These are phyloP conservation scores for Eucalyptus lansdowneana DNA, from an alignment of 345 rosid species.

Conservation along the genomic window DNA sequence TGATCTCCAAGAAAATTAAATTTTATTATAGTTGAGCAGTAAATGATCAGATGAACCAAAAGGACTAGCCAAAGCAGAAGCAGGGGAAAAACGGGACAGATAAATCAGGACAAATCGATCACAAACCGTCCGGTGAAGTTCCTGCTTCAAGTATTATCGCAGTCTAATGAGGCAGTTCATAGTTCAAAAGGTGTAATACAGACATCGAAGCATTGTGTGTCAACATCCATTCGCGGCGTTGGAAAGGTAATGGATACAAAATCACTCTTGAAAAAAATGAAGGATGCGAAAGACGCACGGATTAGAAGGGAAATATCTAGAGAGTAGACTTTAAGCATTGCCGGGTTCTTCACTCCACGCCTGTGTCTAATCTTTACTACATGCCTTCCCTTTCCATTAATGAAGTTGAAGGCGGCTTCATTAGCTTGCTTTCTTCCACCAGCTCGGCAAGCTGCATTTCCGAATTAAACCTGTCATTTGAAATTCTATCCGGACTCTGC, in stretches of 20 bases:
- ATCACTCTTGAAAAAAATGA: not conserved
- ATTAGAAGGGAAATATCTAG: not conserved
- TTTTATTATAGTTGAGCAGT: not conserved
- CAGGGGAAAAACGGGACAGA: not conserved
- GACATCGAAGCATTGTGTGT: not conserved
- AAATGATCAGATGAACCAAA: not conserved
- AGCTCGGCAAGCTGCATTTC: not conserved
- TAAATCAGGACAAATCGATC: not conserved
- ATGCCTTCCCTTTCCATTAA: conserved; percentile 6
- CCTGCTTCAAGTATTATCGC: not conserved
- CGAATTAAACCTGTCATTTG: not conserved
- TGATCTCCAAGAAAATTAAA: not conserved
- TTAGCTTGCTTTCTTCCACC: not conserved
- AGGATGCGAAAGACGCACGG: not conserved
- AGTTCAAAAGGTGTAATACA: not conserved
- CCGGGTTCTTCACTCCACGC: not conserved
- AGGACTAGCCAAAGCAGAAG: not conserved
- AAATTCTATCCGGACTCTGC: conserved; percentile 1
- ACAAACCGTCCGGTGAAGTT: not conserved
- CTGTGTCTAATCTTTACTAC: not conserved
- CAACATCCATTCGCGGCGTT: not conserved
- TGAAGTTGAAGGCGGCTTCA: conserved; percentile 21
- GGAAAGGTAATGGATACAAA: not conserved
- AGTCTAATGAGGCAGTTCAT: not conserved
- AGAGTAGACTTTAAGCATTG: not conserved